Percentiles rank a stretch among this genome's conserved stretches.
phyloP scores from a whole-genome alignment of 176 grass and related monocot genomes.

The Lolium rigidum region DNA sequence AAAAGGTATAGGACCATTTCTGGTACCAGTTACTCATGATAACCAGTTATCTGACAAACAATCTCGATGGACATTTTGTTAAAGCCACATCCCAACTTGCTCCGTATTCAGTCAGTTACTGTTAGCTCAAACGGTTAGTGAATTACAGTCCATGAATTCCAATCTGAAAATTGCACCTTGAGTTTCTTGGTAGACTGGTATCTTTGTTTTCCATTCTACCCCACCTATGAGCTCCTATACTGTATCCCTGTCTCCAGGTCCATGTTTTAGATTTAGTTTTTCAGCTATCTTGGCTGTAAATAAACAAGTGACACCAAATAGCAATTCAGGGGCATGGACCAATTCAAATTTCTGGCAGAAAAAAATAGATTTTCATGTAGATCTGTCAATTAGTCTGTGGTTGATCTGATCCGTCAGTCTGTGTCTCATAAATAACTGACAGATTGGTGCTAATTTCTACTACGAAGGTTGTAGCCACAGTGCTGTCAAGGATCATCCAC shows the following conservation, averaged over 20 bases:
- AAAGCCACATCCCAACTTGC: background rate
- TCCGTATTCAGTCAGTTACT: background rate
- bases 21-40: background rate
- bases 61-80: background rate
- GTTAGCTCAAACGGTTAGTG: background rate
- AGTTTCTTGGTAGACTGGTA: background rate
- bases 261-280: slow-evolving; percentile 15
- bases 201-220: background rate
- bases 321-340: background rate
- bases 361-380: background rate
- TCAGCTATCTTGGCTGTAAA: background rate
- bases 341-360: slow-evolving; percentile 15
- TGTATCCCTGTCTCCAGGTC: background rate
- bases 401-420: background rate
- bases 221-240: too few species aligned
- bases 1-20: background rate
- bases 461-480: background rate
- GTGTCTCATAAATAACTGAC: background rate
- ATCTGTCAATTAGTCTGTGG: slow-evolving; percentile 25
- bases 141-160: background rate
- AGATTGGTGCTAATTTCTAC: slow-evolving; percentile 9
- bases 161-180: background rate
- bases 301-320: slow-evolving; percentile 14
- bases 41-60: background rate
- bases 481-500: background rate